Conservation (phyloP, 2,329 filamentous ascomycete genomes). For the Xylariaceae sp. region DNA sequence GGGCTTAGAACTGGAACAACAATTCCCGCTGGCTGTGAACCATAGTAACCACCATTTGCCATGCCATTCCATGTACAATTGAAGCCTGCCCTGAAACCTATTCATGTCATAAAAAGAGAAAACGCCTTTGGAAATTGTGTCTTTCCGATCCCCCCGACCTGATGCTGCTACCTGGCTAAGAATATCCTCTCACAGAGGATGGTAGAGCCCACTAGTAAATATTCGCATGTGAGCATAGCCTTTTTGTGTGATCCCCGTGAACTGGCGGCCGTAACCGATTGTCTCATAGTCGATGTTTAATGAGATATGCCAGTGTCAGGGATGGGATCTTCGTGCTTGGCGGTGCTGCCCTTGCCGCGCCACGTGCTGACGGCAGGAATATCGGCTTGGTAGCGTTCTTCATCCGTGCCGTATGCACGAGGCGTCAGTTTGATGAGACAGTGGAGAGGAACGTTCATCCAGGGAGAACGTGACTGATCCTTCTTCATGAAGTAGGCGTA, state of each 20-base stretch:
- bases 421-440: constrained; percentile 95
- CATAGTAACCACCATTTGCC: not conserved
- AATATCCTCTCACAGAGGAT: not conserved
- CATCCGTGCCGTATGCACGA: constrained; percentile 86
- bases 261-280: not conserved
- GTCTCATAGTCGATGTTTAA: constrained; percentile 2
- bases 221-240: not conserved
- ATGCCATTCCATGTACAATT: not conserved
- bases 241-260: not conserved
- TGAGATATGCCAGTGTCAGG: constrained; percentile 25
- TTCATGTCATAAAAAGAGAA: not conserved
- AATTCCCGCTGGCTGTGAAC: not conserved
- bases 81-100: not conserved
- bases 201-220: not conserved
- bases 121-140: not conserved
- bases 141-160: too few relatives aligned
- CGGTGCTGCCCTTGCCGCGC: constrained; percentile 84
- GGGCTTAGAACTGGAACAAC: too few relatives aligned
- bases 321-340: constrained; percentile 70
- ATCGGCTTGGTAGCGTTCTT: constrained; percentile 80
- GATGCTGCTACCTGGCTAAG: not conserved
- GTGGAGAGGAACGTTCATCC: constrained; percentile 98
- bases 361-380: constrained; percentile 96
- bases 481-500: constrained; percentile 99
- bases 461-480: constrained; percentile 84